Conservation (phyloP, 345 rosid genomes). For the Murraya paniculata region DNA sequence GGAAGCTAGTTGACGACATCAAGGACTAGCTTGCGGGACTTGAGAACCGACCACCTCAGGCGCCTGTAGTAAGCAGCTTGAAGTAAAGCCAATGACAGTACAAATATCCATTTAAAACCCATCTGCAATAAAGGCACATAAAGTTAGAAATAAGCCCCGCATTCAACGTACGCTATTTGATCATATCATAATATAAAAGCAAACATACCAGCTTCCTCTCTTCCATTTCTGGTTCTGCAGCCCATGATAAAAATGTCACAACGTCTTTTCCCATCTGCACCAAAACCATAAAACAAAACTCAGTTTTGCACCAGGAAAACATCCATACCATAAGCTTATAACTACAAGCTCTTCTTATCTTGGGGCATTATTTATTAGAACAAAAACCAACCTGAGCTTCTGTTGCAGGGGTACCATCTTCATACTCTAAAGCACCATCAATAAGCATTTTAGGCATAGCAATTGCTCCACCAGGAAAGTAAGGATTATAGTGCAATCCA, state of each 20-base stretch:
- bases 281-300: background rate
- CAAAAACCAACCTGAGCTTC: constrained; percentile 81
- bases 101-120: constrained; percentile 99
- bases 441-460: constrained; percentile 99
- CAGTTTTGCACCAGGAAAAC: constrained; percentile 8
- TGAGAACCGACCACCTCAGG: constrained; percentile 84
- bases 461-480: constrained; percentile 99
- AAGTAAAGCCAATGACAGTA: constrained; percentile 85
- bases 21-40: constrained; percentile 83
- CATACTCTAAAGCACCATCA: constrained; percentile 98
- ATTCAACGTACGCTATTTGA: background rate
- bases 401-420: constrained; percentile 95
- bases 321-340: background rate
- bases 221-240: constrained; percentile 99
- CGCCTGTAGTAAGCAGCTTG: constrained; percentile 95
- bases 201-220: constrained; percentile 85
- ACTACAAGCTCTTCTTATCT: background rate
- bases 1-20: constrained; percentile 83
- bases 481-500: constrained; percentile 94
- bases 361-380: background rate
- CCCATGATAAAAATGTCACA: constrained; percentile 88
- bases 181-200: background rate
- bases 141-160: background rate
- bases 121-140: constrained; percentile 50
- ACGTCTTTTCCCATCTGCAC: constrained; percentile 99